Percentiles rank a stretch among this genome's conserved stretches.
phyloP scores from a whole-genome alignment of 2,329 filamentous ascomycete species.

The Penicillium sp. region DNA sequence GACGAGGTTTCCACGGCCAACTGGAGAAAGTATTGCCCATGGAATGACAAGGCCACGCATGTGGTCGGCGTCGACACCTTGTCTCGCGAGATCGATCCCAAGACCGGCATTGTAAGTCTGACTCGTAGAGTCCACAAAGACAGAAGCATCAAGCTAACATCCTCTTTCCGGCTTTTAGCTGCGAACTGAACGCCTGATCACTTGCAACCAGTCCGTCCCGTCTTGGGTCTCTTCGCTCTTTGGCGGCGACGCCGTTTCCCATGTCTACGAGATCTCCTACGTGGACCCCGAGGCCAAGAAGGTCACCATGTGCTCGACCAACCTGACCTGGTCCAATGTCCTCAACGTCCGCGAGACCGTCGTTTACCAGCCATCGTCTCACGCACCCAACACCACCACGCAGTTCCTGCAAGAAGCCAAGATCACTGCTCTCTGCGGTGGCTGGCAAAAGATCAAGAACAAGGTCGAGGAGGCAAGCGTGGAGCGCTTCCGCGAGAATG shows the following conservation, averaged over 20 bases:
- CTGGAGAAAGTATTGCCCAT: conserved; percentile 98
- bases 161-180: conserved; percentile 48
- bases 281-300: conserved; percentile 81
- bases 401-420: conserved; percentile 86
- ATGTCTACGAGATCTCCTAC: conserved; percentile 94
- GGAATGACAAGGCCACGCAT: conserved; percentile 98
- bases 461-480: conserved; percentile 92
- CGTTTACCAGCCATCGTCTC: conserved; percentile 68
- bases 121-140: background rate
- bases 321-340: conserved; percentile 89
- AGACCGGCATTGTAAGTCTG: conserved; percentile 65
- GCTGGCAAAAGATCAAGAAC: conserved; percentile 97
- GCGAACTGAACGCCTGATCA: conserved; percentile 68
- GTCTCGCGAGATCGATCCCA: conserved; percentile 66
- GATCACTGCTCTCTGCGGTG: conserved; percentile 91
- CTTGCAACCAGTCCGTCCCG: conserved; percentile 51
- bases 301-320: conserved; percentile 95
- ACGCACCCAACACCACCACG: conserved; percentile 60
- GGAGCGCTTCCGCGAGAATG: conserved; percentile 88
- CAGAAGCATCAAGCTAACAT: conserved; percentile 11
- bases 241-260: conserved; percentile 76
- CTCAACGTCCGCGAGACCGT: conserved; percentile 93
- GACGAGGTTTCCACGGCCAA: conserved; percentile 96
- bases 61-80: conserved; percentile 95
- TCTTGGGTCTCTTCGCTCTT: conserved; percentile 71